Base-by-base conservation (phyloP, 768 basidiomycete species). In the Termitomyces sp. region DNA sequence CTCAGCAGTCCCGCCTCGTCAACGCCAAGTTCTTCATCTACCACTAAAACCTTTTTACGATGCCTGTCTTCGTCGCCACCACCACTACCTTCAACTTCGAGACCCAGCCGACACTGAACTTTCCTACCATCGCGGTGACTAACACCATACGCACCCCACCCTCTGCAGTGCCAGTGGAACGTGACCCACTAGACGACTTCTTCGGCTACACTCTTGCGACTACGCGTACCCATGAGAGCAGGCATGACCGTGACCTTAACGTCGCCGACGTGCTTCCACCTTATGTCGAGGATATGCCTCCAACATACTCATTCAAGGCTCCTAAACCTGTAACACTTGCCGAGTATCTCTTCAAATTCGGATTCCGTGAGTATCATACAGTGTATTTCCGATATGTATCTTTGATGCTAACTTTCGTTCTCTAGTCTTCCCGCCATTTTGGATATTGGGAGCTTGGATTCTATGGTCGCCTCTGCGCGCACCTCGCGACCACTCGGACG, bases 381-480 rank as follows among this genome's bases (percentile, higher is more conserved):
- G 35, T 33, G 7, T 32, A 8, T n/a, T 40, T 48, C 35, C 20
- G 3, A 44, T 28, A 20, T 58, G 50, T 28, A 20, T 58, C 48
- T 64, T 60, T 36, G 33, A 24, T 28, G 38, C 56, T 63, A 13
- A 35, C 50, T 15, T 20, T 63, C 60, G 57, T 24, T 39, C 54
- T 7, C 18, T 42, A 88, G 86, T 87, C 55, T 87, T 87, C 69
- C 83, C 83, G 2, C 75, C 81, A 44, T 87, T 88, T 70, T 87
- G 86, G 86, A 75, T 81, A 49, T 74, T 86, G 57, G 85, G 86
- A 22, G 76, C 80, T 32, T 75, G 83, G 67, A 83, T 88, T 65
- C 77, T 87, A 20, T 69, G 81, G 51, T 80, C 79, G 7, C 84
- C 86, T 11, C 71, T 87, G 53, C 81, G 77, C 44, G 76, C 80